Percentiles rank a stretch among this genome's conserved stretches.
Evolutionary conservation across 805 yeast genomes (phyloP).

Genomic region (Hanseniaspora nectarophila): DNA sequence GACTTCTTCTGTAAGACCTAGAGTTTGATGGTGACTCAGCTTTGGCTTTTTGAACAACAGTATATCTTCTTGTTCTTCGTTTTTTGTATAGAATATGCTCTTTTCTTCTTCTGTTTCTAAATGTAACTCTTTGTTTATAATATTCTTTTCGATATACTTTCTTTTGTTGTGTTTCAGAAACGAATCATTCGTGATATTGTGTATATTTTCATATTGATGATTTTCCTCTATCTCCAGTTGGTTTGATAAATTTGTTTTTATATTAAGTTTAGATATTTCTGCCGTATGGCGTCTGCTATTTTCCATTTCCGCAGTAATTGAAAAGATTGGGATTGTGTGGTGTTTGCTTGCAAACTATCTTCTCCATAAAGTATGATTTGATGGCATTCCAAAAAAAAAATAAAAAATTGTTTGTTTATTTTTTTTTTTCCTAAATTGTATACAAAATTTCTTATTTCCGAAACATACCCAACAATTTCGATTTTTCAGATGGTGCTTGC

Average conservation of each 20-base stretch:
- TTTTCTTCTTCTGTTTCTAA: neutral
- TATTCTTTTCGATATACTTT: neutral
- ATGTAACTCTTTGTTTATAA: neutral
- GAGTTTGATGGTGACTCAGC: neutral
- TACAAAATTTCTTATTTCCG: neutral
- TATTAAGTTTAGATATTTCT: neutral
- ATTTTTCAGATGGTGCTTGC: neutral
- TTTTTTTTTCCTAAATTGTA: neutral
- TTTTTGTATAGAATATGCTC: neutral
- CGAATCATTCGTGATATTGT: slow-evolving; percentile 2
- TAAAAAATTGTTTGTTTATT: no score
- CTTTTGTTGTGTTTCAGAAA: neutral
- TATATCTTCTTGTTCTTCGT: neutral
- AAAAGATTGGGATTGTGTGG: no score
- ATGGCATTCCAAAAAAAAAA: neutral
- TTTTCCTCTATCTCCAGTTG: neutral
- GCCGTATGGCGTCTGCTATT: neutral
- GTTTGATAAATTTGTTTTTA: neutral
- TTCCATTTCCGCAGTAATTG: neutral
- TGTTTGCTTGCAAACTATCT: no score
- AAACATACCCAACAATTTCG: neutral
- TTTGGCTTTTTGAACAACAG: neutral
- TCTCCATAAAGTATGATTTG: no score
- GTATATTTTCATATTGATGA: slow-evolving; percentile 2
- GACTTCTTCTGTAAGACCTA: neutral